Evolutionary conservation across 345 rosid genomes (phyloP), one percentile per base, ranked within the genome.

Genomic region (Pistacia atlantica): DNA sequence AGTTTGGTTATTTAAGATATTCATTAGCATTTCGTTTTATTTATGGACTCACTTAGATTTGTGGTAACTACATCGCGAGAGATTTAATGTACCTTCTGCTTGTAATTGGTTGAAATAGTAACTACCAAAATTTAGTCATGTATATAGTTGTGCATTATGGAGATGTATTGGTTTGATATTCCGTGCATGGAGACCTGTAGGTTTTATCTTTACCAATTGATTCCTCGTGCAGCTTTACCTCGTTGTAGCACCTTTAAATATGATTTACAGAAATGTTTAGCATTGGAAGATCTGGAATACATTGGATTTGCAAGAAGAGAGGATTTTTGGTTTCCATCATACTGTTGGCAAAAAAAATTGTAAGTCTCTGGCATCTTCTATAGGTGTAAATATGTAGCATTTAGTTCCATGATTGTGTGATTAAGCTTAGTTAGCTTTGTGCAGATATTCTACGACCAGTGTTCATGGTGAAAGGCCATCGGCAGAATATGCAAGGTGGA

Each of bases 381-480:
- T 45, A 16, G 8, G 63, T 28, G n/a, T 28, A 22, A 69, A 22
- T 69, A 22, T 14, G 20, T 11, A 71, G 56, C 16, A 37, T 56
- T 58, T 57, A 7, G 37, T 33, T 70, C n/a, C 35, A 18, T 55
- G 55, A 13, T 60, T 51, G 14, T 56, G 69, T 56, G 60, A 64
- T 77, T 46, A 45, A 71, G 71, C 4, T 70, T 37, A 22, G 49
- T 8, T 12, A 16, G 20, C 72, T 73, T 74, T 54, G 68, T 79
- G 76, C 83, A 96, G 97, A 77, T 89, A 80, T 82, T 91, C 90
- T 7, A 88, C 87, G 1, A 83, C 92, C 74, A 96, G 97, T 60
- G 85, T 93, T 74, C 97, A 96, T 69, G 97, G 94, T 42, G 95
- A 82, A 81, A 88, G 88, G 81, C 97, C 97, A 31, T 90, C 97